Base-by-base conservation (phyloP, 768 basidiomycete species). In the Calocybe cyanea region DNA sequence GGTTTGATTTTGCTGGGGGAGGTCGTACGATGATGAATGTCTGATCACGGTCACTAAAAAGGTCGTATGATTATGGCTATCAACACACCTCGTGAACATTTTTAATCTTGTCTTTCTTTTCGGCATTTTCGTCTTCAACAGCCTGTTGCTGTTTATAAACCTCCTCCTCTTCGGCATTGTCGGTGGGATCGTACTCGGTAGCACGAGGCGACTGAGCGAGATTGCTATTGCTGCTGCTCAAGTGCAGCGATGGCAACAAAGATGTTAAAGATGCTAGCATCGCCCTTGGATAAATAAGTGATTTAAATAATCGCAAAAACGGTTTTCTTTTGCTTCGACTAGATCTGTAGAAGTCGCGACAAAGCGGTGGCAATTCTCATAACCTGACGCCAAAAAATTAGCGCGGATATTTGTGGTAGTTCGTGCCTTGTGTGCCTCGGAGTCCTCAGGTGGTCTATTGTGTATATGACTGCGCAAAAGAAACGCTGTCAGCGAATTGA, bases 1-100 rank as follows among this genome's bases (percentile, higher is more conserved):
- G 53, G 18, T 50, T 54, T 7, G 39, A 42, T 48, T 43, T 46
- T 0, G 33, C 41, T 24, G 41, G 33, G 35, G 43, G 41, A 11
- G 25, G 39, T 38, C 21, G 52, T 25, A 53, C 52, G 42, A 53
- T 44, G 23, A 53, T 40, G 38, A 41, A 33, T 13, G 45, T 48
- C 49, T 50, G 41, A 41, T 34, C 21, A 34, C 42, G 36, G 18
- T 51, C 1, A 23, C 11, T n/a, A 33, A 18, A 36, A 23, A 41
- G 28, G 37, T 49, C 20, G 45, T 45, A 32, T 31, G 39, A 49
- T 43, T 11, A 41, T 43, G 17, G 21, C 42, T 46, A 37, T 37
- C 17, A 13, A 53, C 66, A 40, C 42, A 77, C 80, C 68, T 81
- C 80, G 56, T 74, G 74, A 7, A 70, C 61, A 34, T 60, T 65